These are phyloP conservation scores for Termitomyces sp. DNA, from an alignment of 768 basidiomycete genomes.

Conservation along the genomic window DNA sequence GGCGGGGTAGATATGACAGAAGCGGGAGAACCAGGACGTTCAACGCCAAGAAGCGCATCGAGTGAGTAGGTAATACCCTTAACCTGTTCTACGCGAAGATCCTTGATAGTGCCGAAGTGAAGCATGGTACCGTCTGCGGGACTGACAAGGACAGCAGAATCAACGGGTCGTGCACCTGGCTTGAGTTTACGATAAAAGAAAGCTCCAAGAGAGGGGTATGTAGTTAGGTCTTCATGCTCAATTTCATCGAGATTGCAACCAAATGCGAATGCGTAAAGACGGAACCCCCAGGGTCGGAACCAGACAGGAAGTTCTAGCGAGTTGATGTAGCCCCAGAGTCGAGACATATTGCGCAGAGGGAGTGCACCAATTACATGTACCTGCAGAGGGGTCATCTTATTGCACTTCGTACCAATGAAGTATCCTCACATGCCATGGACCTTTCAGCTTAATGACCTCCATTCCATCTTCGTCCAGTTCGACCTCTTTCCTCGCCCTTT, in stretches of 20 bases:
- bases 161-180: constrained; percentile 77
- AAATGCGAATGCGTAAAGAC: constrained; percentile 81
- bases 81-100: constrained; percentile 86
- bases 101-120: constrained; percentile 84
- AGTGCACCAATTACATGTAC: constrained; percentile 97
- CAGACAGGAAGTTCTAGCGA: constrained; percentile 90
- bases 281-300: constrained; percentile 89
- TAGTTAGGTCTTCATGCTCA: constrained; percentile 68
- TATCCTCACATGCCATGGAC: constrained; percentile 84
- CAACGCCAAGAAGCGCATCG: constrained; percentile 84
- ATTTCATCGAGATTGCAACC: constrained; percentile 94
- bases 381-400: constrained; percentile 29
- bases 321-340: constrained; percentile 95
- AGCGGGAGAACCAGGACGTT: constrained; percentile 42
- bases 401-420: not conserved
- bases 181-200: constrained; percentile 94
- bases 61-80: constrained; percentile 98
- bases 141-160: constrained; percentile 71
- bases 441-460: constrained; percentile 75
- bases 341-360: constrained; percentile 91
- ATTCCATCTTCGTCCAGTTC: constrained; percentile 80
- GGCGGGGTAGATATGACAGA: constrained; percentile 37
- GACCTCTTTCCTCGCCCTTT: constrained; percentile 53
- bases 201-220: constrained; percentile 84
- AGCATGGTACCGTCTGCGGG: constrained; percentile 93